phyloP scores from a whole-genome alignment of 2,329 filamentous ascomycete species.

The Penicillium sp. region DNA sequence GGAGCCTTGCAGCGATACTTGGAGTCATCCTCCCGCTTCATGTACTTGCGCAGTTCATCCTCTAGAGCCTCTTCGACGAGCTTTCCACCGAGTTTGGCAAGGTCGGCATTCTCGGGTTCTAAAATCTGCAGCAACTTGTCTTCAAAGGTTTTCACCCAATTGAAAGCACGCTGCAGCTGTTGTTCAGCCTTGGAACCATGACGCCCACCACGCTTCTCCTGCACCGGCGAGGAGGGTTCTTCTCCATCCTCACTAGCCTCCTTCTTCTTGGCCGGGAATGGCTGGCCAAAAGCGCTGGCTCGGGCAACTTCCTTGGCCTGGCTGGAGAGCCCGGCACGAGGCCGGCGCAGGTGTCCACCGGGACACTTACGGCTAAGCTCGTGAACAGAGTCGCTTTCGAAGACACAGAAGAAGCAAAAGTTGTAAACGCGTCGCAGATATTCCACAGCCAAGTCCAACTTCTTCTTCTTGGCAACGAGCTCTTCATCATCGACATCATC shows the following conservation, averaged over 20 bases:
- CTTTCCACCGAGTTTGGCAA: slow-evolving; percentile 87
- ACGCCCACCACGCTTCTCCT: slow-evolving; percentile 69
- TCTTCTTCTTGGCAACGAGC: slow-evolving; percentile 88
- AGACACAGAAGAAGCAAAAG: slow-evolving; percentile 99
- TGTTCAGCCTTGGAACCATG: slow-evolving; percentile 75
- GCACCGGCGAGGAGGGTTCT: slow-evolving; percentile 61
- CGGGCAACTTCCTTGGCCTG: slow-evolving; percentile 79
- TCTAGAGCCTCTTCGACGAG: slow-evolving; percentile 78
- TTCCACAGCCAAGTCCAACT: slow-evolving; percentile 90
- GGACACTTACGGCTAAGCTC: slow-evolving; percentile 94
- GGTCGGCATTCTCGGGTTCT: slow-evolving; percentile 80
- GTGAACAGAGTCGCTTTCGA: slow-evolving; percentile 95
- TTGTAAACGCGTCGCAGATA: slow-evolving; percentile 96
- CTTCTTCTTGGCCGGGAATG: slow-evolving; percentile 80
- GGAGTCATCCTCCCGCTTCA: slow-evolving; percentile 96
- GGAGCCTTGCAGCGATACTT: slow-evolving; percentile 97
- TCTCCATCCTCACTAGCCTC: slow-evolving; percentile 60
- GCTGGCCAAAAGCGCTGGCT: slow-evolving; percentile 75
- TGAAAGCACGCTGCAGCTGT: slow-evolving; percentile 89
- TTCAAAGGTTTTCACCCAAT: slow-evolving; percentile 98
- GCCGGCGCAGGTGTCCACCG: slow-evolving; percentile 91
- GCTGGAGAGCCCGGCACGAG: slow-evolving; percentile 76
- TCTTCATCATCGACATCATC: slow-evolving; percentile 85
- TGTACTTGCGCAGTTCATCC: slow-evolving; percentile 79
- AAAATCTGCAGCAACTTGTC: slow-evolving; percentile 92